Base-by-base conservation (phyloP, 306 rosid species). In the Dryas alaskensis region DNA sequence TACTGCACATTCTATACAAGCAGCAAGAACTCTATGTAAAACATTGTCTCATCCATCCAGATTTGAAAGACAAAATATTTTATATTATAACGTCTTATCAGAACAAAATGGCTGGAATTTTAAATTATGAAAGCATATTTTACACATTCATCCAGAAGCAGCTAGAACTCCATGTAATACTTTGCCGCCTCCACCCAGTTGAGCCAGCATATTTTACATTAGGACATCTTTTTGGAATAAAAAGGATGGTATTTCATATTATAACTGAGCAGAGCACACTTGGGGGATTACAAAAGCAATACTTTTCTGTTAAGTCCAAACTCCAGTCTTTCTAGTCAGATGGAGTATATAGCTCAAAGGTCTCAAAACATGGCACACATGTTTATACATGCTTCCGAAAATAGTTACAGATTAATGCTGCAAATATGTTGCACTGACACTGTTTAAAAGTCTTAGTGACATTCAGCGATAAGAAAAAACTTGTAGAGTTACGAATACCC, bases 401-500 rank as follows among this genome's bases (percentile, higher is more conserved):
- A 45, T 52, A 69, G 37, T 47, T 40, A 51, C 59, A 16, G 50
- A 16, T 74, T 50, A 50, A 63, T 60, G 67, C 27, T 42, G 50
- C 17, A 9, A 10, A 74, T 17, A 60, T 31, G 14, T 57, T 71
- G 63, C 47, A 59, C 51, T 31, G 72, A 55, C 47, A 6, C 49
- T 16, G 25, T 55, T 12, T 10, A 8, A 31, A 31, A 63, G 46
- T 46, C 42, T 60, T 13, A 22, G 54, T 46, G 72, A 75, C 54
- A 49, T 25, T 45, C 47, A 40, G 54, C 27, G 12, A 17, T 3
- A 48, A 8, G 37, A 31, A 31, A 31, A 31, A 31, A 31, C 37
- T 31, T 62, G 27, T 16, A 16, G 72, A 78, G 63, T 78, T 75
- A 47, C 40, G 62, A 81, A 69, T 73, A 73, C 69, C 79, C 14